phyloP scores from a whole-genome alignment of 495 filamentous ascomycete species.

The Podospora pseudocomata region DNA sequence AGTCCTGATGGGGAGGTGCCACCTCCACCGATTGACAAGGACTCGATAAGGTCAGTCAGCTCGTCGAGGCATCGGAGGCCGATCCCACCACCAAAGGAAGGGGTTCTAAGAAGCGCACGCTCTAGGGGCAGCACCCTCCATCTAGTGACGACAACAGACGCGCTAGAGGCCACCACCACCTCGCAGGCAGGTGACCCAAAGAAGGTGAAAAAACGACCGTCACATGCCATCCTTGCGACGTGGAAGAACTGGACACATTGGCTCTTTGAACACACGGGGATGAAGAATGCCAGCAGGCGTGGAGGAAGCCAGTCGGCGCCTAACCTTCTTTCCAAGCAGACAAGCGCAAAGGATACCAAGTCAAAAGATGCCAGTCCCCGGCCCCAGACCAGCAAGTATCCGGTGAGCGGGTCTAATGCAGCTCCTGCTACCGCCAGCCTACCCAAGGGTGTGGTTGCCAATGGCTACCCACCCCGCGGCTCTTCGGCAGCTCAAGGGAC shows the following conservation, averaged over 20 bases:
- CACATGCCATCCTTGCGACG: slow-evolving; percentile 56
- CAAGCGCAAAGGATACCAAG: slow-evolving; percentile 42
- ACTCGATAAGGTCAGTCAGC: slow-evolving; percentile 64
- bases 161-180: slow-evolving; percentile 28
- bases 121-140: slow-evolving; percentile 77
- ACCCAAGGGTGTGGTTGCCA: slow-evolving; percentile 37
- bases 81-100: slow-evolving; percentile 82
- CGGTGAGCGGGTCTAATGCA: slow-evolving; percentile 25
- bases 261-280: slow-evolving; percentile 48
- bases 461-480: slow-evolving; percentile 28
- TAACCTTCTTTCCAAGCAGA: slow-evolving; percentile 44
- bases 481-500: slow-evolving; percentile 7
- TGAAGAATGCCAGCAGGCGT: slow-evolving; percentile 39
- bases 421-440: slow-evolving; percentile 29
- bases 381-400: slow-evolving; percentile 53
- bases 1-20: slow-evolving; percentile 47
- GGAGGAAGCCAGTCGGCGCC: slow-evolving; percentile 52
- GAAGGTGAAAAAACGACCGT: slow-evolving; percentile 46
- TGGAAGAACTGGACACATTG: slow-evolving; percentile 67
- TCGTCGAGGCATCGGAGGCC: slow-evolving; percentile 67
- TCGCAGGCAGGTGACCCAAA: slow-evolving; percentile 31
- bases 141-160: slow-evolving; percentile 62
- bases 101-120: slow-evolving; percentile 53
- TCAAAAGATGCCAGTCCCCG: slow-evolving; percentile 48
- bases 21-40: slow-evolving; percentile 72